Base-by-base conservation (phyloP, 2,329 filamentous ascomycete species). In the Colletotrichum orbiculare region DNA sequence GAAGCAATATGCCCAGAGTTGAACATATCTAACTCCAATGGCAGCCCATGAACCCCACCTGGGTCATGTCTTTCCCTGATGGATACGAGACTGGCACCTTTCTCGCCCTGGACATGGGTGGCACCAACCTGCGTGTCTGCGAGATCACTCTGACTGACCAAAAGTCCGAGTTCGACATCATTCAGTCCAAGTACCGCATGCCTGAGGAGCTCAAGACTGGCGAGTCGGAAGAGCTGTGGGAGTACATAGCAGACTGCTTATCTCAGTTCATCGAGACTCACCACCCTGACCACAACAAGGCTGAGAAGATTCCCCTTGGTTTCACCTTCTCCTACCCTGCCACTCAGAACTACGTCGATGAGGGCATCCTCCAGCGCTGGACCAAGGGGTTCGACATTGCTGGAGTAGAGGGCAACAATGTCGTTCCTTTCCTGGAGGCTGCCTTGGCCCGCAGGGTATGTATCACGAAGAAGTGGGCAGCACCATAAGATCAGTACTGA, bases 321-420 rank as follows among this genome's bases (percentile, higher is more conserved):
- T 97, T 97, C 82, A 97, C 95, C 49, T 98, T 98, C 81, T 97
- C 93, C 4, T 97, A 97, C 77, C 95, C 95, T 2, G 94, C 94
- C 13, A 96, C 92, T 0, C 95, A 97, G 78, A 89, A 96, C 72
- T 95, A 94, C 79, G 94, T 97, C 73, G 93, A 97, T 71, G 92
- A 97, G 77, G 95, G 94, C 71, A 86, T 97, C 43, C 85, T 97
- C 63, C 94, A 97, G 79, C 89, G 94, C 71, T 98, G 95, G 95
- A 97, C 95, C 71, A 98, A 98, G 83, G 95, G 95, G 3, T 97
- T 97, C 74, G 94, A 97, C 75, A 97, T 98, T 77, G 86, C 89
- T 34, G 94, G 93, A 43, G 93, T 97, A 48, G 94, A 97, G 82
- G 94, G 94, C 57, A 73, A 95, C 53, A 95, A 98, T 73, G 91